A percentile compares a stretch with the other conserved stretches of the same genome.
phyloP scores from a whole-genome alignment of 805 yeast genomes.

The Cyberlindnera petersonii region DNA sequence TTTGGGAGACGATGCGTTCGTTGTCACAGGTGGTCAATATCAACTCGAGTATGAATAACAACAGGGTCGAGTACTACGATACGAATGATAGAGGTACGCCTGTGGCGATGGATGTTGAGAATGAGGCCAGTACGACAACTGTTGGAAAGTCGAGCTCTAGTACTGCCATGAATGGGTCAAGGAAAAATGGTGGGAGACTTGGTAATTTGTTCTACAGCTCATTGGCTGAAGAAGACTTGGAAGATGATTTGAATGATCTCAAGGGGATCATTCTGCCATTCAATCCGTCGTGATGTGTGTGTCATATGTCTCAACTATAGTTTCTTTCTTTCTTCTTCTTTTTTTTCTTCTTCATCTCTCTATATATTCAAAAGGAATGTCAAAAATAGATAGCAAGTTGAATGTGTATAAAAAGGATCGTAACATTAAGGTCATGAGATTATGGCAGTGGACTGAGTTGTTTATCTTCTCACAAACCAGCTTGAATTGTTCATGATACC shows the following conservation, averaged over 20 bases:
- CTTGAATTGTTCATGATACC: conserved; percentile 67
- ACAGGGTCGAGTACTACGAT: conserved; percentile 7
- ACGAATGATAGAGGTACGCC: not conserved
- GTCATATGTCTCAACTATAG: not conserved
- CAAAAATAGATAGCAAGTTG: conserved; percentile 1
- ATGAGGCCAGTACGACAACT: conserved; percentile 1
- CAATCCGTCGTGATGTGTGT: conserved; percentile 21
- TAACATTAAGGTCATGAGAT: too few species aligned
- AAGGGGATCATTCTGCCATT: conserved; percentile 24
- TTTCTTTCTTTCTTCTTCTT: too few species aligned
- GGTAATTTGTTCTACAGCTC: conserved; percentile 12
- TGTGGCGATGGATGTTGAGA: conserved; percentile 4
- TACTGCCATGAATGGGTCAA: not conserved
- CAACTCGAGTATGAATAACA: conserved; percentile 13
- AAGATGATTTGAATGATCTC: conserved; percentile 19
- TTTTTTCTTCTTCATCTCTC: too few species aligned
- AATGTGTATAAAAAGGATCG: not conserved
- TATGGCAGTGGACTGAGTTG: too few species aligned
- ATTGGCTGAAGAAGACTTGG: conserved; percentile 22
- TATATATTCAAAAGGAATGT: too few species aligned
- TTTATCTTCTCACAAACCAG: conserved; percentile 62
- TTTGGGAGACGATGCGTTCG: conserved; percentile 67
- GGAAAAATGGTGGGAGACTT: not conserved
- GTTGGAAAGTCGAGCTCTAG: not conserved
- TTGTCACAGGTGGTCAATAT: conserved; percentile 40